Evolutionary conservation across 495 filamentous ascomycete genomes (phyloP).

Genomic region (Saxophila tyrrhenica): DNA sequence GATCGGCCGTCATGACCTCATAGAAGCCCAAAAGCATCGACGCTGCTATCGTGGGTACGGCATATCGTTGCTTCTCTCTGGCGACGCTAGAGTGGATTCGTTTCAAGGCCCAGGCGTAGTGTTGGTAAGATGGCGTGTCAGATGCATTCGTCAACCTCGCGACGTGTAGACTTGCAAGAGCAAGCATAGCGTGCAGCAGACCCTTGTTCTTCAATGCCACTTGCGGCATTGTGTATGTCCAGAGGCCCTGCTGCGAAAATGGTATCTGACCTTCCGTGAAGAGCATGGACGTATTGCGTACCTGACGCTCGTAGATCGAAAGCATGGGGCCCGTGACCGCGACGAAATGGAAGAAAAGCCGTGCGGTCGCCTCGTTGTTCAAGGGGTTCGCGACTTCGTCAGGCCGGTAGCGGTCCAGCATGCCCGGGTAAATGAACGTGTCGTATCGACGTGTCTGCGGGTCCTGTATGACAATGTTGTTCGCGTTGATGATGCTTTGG

Average conservation of each 20-base stretch:
- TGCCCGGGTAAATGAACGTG: constrained; percentile 55
- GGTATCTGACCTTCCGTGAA: constrained; percentile 55
- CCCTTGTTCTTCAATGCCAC: constrained; percentile 73
- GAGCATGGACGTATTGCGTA: constrained; percentile 62
- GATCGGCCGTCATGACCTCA: constrained; percentile 89
- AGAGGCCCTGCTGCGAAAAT: constrained; percentile 61
- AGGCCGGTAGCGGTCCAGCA: constrained; percentile 70
- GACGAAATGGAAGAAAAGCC: constrained; percentile 87
- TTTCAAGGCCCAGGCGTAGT: constrained; percentile 79
- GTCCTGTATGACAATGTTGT: constrained; percentile 40
- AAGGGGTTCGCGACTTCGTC: constrained; percentile 67
- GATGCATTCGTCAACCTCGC: constrained; percentile 64
- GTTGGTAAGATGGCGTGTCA: constrained; percentile 69
- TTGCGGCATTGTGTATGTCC: constrained; percentile 81
- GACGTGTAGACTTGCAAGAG: constrained; percentile 78
- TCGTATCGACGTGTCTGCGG: constrained; percentile 47
- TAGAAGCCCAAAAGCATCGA: constrained; percentile 84
- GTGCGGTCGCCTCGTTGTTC: constrained; percentile 69
- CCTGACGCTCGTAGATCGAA: constrained; percentile 78
- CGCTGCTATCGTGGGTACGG: constrained; percentile 75
- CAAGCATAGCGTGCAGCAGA: constrained; percentile 83
- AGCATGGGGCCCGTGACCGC: constrained; percentile 78
- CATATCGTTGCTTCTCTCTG: constrained; percentile 47
- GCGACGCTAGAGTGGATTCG: constrained; percentile 64
- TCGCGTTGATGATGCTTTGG: constrained; percentile 34